A percentile compares a stretch with the other conserved stretches of the same genome.
phyloP scores from a whole-genome alignment of 805 yeast genomes.

The Torulaspora franciscae region DNA sequence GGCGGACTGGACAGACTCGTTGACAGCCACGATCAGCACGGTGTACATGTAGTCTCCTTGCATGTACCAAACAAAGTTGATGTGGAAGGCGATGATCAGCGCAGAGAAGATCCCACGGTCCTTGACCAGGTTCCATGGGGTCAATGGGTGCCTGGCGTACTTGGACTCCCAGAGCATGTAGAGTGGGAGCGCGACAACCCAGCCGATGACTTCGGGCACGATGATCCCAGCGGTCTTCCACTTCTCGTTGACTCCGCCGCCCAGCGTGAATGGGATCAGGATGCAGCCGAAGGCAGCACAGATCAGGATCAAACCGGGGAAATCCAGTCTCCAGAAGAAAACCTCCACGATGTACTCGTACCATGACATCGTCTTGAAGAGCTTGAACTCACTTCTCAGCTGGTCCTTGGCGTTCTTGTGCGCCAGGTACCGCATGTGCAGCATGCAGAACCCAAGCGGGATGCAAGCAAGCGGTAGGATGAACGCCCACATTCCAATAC shows the following conservation, averaged over 20 bases:
- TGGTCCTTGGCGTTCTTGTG: conserved; percentile 38
- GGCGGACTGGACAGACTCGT: conserved; percentile 55
- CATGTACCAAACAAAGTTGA: conserved; percentile 57
- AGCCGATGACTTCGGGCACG: conserved; percentile 58
- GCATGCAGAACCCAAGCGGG: conserved; percentile 43
- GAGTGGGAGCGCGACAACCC: conserved; percentile 47
- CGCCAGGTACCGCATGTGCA: conserved; percentile 47
- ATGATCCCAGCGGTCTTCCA: conserved; percentile 58
- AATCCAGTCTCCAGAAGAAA: conserved; percentile 57
- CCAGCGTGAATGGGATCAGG: conserved; percentile 63
- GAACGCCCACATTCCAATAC: conserved; percentile 58
- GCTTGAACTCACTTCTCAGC: conserved; percentile 31
- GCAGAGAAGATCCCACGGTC: conserved; percentile 69
- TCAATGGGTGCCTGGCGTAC: conserved; percentile 50
- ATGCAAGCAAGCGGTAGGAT: conserved; percentile 49
- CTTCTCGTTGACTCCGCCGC: conserved; percentile 48
- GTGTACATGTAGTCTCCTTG: conserved; percentile 64
- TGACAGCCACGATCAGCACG: conserved; percentile 54
- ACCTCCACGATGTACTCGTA: conserved; percentile 32
- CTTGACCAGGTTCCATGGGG: conserved; percentile 49
- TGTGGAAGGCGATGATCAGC: conserved; percentile 48
- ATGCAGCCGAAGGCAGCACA: conserved; percentile 55
- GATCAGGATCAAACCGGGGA: conserved; percentile 53
- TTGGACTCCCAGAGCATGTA: conserved; percentile 54
- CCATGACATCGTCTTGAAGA: conserved; percentile 11